phyloP scores from a whole-genome alignment of 2,329 filamentous ascomycete genomes.

The Aspergillus japonicus region DNA sequence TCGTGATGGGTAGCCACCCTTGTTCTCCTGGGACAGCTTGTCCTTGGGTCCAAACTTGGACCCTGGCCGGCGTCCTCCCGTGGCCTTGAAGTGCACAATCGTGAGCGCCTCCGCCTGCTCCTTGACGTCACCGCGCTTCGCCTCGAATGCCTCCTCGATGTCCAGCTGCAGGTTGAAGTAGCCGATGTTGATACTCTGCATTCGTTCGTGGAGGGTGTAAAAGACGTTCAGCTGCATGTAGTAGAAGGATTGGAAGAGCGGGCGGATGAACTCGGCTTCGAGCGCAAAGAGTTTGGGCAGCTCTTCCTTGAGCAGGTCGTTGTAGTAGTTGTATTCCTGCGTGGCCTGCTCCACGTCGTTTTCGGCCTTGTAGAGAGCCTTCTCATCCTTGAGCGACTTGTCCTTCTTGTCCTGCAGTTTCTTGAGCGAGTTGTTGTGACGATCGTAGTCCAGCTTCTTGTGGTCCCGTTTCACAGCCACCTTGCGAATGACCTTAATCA shows the following conservation, averaged over 20 bases:
- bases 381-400: slow-evolving; percentile 92
- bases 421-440: slow-evolving; percentile 77
- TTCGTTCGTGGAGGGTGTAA: slow-evolving; percentile 95
- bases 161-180: slow-evolving; percentile 93
- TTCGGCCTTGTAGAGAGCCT: slow-evolving; percentile 93
- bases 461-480: slow-evolving; percentile 85
- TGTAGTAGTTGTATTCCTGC: slow-evolving; percentile 97
- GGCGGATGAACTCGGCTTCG: slow-evolving; percentile 92
- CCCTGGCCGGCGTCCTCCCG: slow-evolving; percentile 56
- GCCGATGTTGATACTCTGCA: slow-evolving; percentile 95
- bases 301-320: slow-evolving; percentile 94
- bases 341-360: slow-evolving; percentile 87
- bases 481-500: slow-evolving; percentile 95
- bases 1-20: slow-evolving; percentile 31
- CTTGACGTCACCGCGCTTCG: slow-evolving; percentile 85
- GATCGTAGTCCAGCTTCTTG: slow-evolving; percentile 95
- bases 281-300: slow-evolving; percentile 86
- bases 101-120: slow-evolving; percentile 80
- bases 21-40: slow-evolving; percentile 38
- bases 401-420: slow-evolving; percentile 98
- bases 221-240: slow-evolving; percentile 99
- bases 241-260: slow-evolving; percentile 98
- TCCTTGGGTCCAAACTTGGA: slow-evolving; percentile 37
- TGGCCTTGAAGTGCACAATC: slow-evolving; percentile 90
- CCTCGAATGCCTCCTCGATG: slow-evolving; percentile 85